phyloP scores from a whole-genome alignment of 176 grass and related monocot genomes.

The Stipa capillata region DNA sequence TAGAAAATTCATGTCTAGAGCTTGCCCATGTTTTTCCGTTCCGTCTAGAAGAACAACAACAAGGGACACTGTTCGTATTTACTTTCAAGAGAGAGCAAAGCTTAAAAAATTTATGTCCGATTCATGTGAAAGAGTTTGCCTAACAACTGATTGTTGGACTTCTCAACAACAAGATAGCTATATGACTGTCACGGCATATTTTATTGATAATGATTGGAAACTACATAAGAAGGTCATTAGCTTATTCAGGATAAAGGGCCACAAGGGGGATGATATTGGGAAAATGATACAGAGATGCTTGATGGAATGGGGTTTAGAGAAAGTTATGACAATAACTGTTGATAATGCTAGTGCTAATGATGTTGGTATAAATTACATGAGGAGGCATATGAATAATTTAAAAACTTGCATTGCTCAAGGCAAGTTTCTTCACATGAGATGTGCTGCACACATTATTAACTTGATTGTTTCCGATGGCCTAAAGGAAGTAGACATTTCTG shows the following conservation, averaged over 20 bases:
- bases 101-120: not conserved
- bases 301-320: not conserved
- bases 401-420: not conserved
- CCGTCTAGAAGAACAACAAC: not conserved
- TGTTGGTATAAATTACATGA: not conserved
- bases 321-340: not conserved
- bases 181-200: too few species aligned
- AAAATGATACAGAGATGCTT: not conserved
- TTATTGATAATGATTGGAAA: not conserved
- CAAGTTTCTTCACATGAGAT: not conserved
- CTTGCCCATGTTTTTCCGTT: not conserved
- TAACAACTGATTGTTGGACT: not conserved
- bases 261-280: not conserved
- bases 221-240: not conserved
- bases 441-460: not conserved
- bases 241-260: not conserved
- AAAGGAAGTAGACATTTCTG: not conserved
- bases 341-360: not conserved
- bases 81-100: not conserved
- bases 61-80: not conserved
- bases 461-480: not conserved
- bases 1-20: not conserved
- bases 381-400: not conserved
- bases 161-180: too few species aligned
- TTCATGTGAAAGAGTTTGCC: not conserved